phyloP scores from a whole-genome alignment of 257 asterid species.

The Coffea eugenioides region DNA sequence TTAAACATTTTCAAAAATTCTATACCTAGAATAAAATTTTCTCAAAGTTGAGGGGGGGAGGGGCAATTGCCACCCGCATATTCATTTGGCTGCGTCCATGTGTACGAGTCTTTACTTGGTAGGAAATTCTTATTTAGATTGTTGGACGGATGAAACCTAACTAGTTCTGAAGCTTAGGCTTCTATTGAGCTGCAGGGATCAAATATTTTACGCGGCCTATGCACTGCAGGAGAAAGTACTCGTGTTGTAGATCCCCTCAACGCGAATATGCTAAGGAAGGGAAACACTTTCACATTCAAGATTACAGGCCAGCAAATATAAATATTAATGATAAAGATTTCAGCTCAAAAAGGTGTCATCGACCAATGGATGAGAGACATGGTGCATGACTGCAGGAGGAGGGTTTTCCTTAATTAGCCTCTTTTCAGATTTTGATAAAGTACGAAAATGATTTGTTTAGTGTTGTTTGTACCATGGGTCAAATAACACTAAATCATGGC shows the following conservation, averaged over 20 bases:
- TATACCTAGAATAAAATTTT: too few species aligned
- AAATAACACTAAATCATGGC: slow-evolving; percentile 33
- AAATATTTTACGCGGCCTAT: too few species aligned
- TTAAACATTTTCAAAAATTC: too few species aligned
- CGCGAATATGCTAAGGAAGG: neutral
- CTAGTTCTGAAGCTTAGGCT: neutral
- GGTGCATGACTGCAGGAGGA: slow-evolving; percentile 10
- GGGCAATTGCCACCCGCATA: too few species aligned
- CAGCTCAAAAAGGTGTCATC: neutral
- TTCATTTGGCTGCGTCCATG: too few species aligned
- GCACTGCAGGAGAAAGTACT: neutral
- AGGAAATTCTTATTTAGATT: neutral
- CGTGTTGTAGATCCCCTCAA: neutral
- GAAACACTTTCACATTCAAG: neutral
- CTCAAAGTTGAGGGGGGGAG: too few species aligned
- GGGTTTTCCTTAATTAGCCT: slow-evolving; percentile 6
- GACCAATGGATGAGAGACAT: slow-evolving; percentile 11
- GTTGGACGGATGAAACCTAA: neutral
- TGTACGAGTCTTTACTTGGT: neutral
- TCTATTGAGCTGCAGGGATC: neutral
- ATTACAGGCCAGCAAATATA: neutral
- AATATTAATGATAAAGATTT: slow-evolving; percentile 2
- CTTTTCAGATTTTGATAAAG: neutral
- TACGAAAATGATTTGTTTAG: neutral
- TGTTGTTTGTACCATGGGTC: slow-evolving; percentile 10